Evolutionary conservation across 495 filamentous ascomycete species (phyloP).

Genomic region (Trichoderma gamsii): DNA sequence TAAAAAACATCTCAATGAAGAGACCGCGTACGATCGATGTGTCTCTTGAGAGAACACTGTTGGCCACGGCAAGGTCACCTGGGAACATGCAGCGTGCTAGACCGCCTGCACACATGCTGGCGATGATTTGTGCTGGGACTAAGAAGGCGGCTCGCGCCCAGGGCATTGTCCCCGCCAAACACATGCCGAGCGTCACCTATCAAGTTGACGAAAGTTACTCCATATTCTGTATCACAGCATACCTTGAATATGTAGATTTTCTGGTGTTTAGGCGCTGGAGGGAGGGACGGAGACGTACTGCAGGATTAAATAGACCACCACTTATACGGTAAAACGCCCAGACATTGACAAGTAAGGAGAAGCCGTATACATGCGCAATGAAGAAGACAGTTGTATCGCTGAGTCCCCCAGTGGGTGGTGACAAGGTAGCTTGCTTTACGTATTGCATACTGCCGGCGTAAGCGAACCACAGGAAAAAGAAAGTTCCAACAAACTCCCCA

Average conservation of each 20-base stretch:
- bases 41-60: slow-evolving; percentile 49
- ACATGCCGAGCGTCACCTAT: slow-evolving; percentile 45
- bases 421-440: slow-evolving; percentile 24
- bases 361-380: slow-evolving; percentile 42
- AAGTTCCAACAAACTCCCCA: slow-evolving; percentile 45
- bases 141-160: slow-evolving; percentile 43
- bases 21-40: slow-evolving; percentile 59
- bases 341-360: slow-evolving; percentile 58
- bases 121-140: slow-evolving; percentile 48
- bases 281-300: slow-evolving; percentile 34
- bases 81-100: slow-evolving; percentile 50
- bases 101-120: slow-evolving; percentile 46
- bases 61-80: slow-evolving; percentile 40
- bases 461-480: slow-evolving; percentile 47
- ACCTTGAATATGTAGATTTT: background rate
- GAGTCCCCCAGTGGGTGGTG: slow-evolving; percentile 20
- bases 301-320: slow-evolving; percentile 62
- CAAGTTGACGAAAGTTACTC: background rate
- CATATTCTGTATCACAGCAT: too few species aligned
- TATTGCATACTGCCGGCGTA: slow-evolving; percentile 37
- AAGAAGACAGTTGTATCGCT: slow-evolving; percentile 28
- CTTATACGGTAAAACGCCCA: slow-evolving; percentile 64
- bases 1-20: slow-evolving; percentile 69
- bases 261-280: background rate
- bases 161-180: slow-evolving; percentile 42